phyloP scores from a whole-genome alignment of 495 filamentous ascomycete species.

The Astrothelium subdiscretum region DNA sequence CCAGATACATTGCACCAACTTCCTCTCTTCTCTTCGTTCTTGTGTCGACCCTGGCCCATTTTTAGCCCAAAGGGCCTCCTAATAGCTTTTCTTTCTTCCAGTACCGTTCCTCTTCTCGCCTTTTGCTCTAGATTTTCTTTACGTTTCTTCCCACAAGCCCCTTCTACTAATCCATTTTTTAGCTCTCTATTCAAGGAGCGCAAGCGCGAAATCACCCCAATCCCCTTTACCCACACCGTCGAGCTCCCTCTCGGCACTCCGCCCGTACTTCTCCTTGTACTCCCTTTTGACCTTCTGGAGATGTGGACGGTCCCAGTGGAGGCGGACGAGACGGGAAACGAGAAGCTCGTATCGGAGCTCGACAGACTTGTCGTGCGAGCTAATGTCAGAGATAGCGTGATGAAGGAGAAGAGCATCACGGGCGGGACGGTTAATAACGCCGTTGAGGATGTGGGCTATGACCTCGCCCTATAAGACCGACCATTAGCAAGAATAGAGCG shows the following conservation, averaged over 20 bases:
- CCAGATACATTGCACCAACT: too few relatives aligned
- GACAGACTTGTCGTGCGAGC: constrained; percentile 15
- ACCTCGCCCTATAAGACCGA: constrained; percentile 64
- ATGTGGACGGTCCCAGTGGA: constrained; percentile 33
- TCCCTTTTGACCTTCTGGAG: constrained; percentile 25
- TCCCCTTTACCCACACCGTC: constrained; percentile 26
- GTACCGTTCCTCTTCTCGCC: too few relatives aligned
- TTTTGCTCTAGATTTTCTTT: too few relatives aligned
- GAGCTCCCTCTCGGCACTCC: constrained; percentile 25
- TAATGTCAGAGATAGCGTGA: constrained; percentile 59
- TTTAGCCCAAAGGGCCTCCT: too few relatives aligned
- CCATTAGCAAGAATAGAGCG: constrained; percentile 10
- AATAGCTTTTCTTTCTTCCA: too few relatives aligned
- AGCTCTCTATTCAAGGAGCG: not conserved
- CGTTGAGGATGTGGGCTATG: constrained; percentile 91
- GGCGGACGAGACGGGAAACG: constrained; percentile 26
- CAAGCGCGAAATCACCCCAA: constrained; percentile 24
- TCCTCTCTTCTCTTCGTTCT: too few relatives aligned
- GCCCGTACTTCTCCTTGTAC: constrained; percentile 27
- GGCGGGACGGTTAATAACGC: constrained; percentile 87
- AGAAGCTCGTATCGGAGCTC: constrained; percentile 28
- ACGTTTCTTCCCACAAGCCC: too few relatives aligned
- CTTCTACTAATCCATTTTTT: too few relatives aligned
- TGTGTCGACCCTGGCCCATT: too few relatives aligned
- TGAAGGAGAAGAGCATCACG: constrained; percentile 90